Percentiles rank a stretch among this genome's conserved stretches.
Evolutionary conservation across 2,329 filamentous ascomycete species (phyloP).

Genomic region (Clonostachys rhizophaga): DNA sequence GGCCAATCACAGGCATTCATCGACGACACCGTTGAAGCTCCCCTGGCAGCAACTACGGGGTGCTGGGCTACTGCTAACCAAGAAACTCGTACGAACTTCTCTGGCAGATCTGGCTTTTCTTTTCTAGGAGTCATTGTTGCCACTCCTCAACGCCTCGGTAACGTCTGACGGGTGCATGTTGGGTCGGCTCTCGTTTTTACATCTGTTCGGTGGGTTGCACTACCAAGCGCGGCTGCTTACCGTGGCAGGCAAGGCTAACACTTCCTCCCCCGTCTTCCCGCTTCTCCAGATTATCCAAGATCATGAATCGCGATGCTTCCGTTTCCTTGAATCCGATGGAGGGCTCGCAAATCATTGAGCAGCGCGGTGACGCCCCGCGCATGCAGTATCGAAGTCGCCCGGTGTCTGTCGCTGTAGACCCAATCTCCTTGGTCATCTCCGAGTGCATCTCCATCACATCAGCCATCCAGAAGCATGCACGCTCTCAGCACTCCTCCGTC

Average conservation of each 20-base stretch:
- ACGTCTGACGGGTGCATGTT: no score
- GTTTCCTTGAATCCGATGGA: slow-evolving; percentile 13
- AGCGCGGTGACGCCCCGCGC: slow-evolving; percentile 27
- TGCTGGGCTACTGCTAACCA: no score
- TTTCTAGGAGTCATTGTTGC: no score
- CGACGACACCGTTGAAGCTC: slow-evolving; percentile 17
- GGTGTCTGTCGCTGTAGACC: slow-evolving; percentile 80
- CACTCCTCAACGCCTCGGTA: no score
- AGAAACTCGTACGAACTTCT: no score
- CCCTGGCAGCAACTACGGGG: neutral
- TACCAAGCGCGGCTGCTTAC: no score
- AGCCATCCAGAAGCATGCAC: slow-evolving; percentile 94
- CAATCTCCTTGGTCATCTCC: slow-evolving; percentile 89
- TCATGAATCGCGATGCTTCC: slow-evolving; percentile 24
- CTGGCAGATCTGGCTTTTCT: no score
- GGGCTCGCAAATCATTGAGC: slow-evolving; percentile 8
- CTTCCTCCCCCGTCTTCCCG: no score
- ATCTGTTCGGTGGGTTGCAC: no score
- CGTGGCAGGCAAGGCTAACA: no score
- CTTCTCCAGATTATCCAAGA: slow-evolving; percentile 5
- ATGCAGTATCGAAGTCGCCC: slow-evolving; percentile 58
- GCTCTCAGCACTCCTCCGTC: slow-evolving; percentile 93
- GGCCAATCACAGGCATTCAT: slow-evolving; percentile 14
- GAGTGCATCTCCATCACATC: slow-evolving; percentile 99
- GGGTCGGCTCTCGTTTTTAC: no score